Conservation (phyloP, 2,329 filamentous ascomycete genomes). For the Fusarium beomiforme region DNA sequence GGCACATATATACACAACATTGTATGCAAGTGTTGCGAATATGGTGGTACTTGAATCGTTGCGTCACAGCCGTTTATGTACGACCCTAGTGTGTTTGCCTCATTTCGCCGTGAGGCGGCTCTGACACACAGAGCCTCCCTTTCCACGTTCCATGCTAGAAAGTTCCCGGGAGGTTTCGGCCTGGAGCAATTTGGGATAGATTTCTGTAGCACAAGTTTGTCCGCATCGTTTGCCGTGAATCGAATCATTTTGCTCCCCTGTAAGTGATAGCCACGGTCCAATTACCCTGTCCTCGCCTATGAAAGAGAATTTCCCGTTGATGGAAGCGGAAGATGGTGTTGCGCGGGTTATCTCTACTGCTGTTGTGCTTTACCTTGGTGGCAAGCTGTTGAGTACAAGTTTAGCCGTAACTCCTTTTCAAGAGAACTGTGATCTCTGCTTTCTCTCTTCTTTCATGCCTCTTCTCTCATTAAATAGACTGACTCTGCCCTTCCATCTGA, state of each 20-base stretch:
- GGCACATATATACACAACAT: conserved; percentile 13
- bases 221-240: conserved; percentile 23
- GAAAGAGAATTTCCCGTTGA: conserved; percentile 8
- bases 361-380: conserved; percentile 21
- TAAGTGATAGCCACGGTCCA: conserved; percentile 4
- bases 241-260: conserved; percentile 26
- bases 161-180: conserved; percentile 27
- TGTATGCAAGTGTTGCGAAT: conserved; percentile 19
- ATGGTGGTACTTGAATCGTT: conserved; percentile 34
- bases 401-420: conserved; percentile 11
- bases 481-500: neutral
- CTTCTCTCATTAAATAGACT: neutral
- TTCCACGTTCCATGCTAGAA: conserved; percentile 28
- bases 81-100: conserved; percentile 41
- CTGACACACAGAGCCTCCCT: conserved; percentile 14
- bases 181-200: conserved; percentile 20
- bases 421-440: neutral
- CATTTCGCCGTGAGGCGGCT: conserved; percentile 35
- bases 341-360: conserved; percentile 4
- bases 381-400: conserved; percentile 31
- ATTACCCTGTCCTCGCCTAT: conserved; percentile 9
- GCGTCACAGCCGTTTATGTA: conserved; percentile 41
- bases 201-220: conserved; percentile 35
- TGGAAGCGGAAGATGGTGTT: conserved; percentile 7
- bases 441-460: neutral